Percentiles rank a stretch among this genome's conserved stretches.
Evolutionary conservation across 495 filamentous ascomycete species (phyloP).

Genomic region (Sporormia fimetaria): DNA sequence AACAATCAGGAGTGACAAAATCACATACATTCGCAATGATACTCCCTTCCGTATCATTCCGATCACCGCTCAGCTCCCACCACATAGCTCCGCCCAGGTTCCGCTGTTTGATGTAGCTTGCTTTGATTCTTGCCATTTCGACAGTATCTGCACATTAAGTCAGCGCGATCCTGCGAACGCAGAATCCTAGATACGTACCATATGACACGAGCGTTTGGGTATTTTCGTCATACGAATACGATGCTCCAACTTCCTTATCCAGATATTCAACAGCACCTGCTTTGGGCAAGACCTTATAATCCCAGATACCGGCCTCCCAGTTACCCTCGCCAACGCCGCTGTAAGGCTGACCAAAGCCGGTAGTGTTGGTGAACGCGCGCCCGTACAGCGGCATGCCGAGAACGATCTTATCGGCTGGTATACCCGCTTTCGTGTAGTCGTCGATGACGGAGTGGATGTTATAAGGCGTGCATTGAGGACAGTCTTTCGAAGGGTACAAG

Average conservation of each 20-base stretch:
- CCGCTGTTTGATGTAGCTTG: conserved; percentile 48
- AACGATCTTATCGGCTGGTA: conserved; percentile 57
- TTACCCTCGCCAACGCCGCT: conserved; percentile 47
- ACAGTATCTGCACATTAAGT: no score
- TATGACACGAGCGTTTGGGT: conserved; percentile 60
- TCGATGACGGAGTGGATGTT: conserved; percentile 53
- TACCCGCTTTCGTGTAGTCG: conserved; percentile 54
- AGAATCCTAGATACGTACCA: no score
- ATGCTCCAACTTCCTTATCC: conserved; percentile 46
- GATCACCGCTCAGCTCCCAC: conserved; percentile 80
- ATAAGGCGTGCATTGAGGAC: conserved; percentile 53
- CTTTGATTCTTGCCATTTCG: conserved; percentile 49
- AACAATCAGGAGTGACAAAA: neutral
- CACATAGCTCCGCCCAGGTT: conserved; percentile 76
- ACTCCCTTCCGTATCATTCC: conserved; percentile 31
- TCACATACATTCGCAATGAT: conserved; percentile 19
- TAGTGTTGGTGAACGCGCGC: conserved; percentile 60
- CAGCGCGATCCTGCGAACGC: no score
- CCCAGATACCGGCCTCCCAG: conserved; percentile 70
- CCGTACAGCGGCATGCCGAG: conserved; percentile 79
- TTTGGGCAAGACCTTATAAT: conserved; percentile 50
- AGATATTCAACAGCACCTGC: conserved; percentile 38
- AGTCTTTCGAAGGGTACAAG: conserved; percentile 43
- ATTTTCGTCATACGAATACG: conserved; percentile 55
- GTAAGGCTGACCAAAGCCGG: conserved; percentile 57